Conservation (phyloP, 192 early-diverging fungal genomes). For the Coemansia sp. region DNA sequence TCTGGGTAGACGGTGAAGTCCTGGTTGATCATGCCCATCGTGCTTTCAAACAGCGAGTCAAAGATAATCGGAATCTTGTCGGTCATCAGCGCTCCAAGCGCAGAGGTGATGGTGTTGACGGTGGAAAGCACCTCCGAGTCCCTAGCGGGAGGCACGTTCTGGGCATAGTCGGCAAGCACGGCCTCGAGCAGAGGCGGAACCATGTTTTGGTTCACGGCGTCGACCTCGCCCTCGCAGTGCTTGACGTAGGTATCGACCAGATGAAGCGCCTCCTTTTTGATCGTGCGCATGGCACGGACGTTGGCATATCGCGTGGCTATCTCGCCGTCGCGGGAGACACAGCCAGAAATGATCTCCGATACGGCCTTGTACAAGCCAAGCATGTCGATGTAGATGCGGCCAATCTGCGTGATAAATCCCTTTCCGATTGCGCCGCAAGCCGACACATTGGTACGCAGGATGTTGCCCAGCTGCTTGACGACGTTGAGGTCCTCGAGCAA, state of each 20-base stretch:
- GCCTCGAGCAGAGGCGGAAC: slow-evolving; percentile 89
- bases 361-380: slow-evolving; percentile 89
- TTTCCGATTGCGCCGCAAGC: slow-evolving; percentile 86
- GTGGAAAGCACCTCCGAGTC: slow-evolving; percentile 95
- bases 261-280: slow-evolving; percentile 94
- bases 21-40: slow-evolving; percentile 99
- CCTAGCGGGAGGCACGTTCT: slow-evolving; percentile 81
- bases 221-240: slow-evolving; percentile 81
- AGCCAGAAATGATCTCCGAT: slow-evolving; percentile 76
- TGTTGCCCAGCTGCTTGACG: slow-evolving; percentile 86
- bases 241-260: slow-evolving; percentile 91
- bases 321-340: slow-evolving; percentile 69
- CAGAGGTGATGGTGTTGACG: slow-evolving; percentile 81
- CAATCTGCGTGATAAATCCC: slow-evolving; percentile 85
- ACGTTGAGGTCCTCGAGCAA: slow-evolving; percentile 73
- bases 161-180: slow-evolving; percentile 84
- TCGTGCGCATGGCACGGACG: slow-evolving; percentile 85
- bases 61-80: slow-evolving; percentile 84
- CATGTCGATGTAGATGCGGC: slow-evolving; percentile 85
- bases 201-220: slow-evolving; percentile 74
- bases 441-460: slow-evolving; percentile 94
- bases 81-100: slow-evolving; percentile 73
- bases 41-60: slow-evolving; percentile 93
- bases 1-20: slow-evolving; percentile 98
- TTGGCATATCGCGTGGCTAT: slow-evolving; percentile 91